Evolutionary conservation across 768 basidiomycete species (phyloP).

Genomic region (Tremella fuciformis): DNA sequence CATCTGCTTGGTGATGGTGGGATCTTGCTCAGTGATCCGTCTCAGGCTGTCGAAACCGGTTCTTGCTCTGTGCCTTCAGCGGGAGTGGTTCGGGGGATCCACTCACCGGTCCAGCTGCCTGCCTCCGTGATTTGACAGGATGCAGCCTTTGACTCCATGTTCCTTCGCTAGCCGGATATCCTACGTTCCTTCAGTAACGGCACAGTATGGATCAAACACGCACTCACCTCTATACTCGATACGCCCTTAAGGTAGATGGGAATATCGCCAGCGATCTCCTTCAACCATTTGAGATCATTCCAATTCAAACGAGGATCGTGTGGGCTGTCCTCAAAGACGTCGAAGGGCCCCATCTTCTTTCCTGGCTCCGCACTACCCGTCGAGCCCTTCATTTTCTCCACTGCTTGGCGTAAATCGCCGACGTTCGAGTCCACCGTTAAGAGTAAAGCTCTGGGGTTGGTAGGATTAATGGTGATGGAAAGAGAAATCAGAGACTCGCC

Average conservation of each 20-base stretch:
- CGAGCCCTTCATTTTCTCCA: conserved; percentile 45
- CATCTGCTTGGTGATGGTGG: conserved; percentile 43
- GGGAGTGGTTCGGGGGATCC: neutral
- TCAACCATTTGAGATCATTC: conserved; percentile 47
- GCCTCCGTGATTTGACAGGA: conserved; percentile 60
- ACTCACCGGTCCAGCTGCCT: conserved; percentile 32
- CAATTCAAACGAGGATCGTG: conserved; percentile 50
- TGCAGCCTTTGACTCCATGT: conserved; percentile 62
- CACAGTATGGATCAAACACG: neutral
- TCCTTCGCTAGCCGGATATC: conserved; percentile 85
- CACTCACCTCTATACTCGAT: conserved; percentile 54
- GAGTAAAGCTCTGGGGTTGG: conserved; percentile 66
- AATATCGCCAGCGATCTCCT: conserved; percentile 51
- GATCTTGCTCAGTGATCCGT: conserved; percentile 42
- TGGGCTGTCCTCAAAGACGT: conserved; percentile 18
- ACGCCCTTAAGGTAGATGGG: conserved; percentile 58
- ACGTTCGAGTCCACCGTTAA: conserved; percentile 85
- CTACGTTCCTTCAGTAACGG: conserved; percentile 41
- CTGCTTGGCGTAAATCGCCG: conserved; percentile 29
- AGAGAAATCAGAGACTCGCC: conserved; percentile 23
- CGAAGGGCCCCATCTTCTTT: conserved; percentile 40
- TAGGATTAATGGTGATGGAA: too few species aligned
- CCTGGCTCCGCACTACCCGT: conserved; percentile 38
- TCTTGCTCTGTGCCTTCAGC: conserved; percentile 28
- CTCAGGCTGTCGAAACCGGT: conserved; percentile 57